Evolutionary conservation across 495 filamentous ascomycete species (phyloP), one percentile per base, ranked within the genome.

Genomic region (Tuber indicum): DNA sequence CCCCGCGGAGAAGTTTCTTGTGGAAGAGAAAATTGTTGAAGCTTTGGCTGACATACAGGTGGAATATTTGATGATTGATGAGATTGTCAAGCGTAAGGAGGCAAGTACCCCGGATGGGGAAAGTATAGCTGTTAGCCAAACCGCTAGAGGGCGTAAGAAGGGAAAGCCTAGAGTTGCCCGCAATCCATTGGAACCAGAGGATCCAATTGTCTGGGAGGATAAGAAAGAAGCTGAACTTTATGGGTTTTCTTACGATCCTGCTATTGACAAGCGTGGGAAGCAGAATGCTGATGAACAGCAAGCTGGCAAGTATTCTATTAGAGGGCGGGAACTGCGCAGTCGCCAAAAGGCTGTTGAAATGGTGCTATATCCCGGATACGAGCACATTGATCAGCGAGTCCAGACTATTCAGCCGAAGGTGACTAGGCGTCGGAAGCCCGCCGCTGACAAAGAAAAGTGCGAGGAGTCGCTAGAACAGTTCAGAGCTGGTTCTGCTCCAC

Each of bases 191-290:
- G 70, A 76, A 52, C 81, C 81, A 26, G 78, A 83, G 17, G 81
- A 83, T 41, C 78, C 47, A 39, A 49, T 83, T 8, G 72, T 77
- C 10, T 83, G 78, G 75, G 81, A 83, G 66, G 81, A 83, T 71
- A 83, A 83, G 42, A 83, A 83, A 69, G 81, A 83, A 46, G 81
- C 81, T 49, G 78, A 81, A 58, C 78, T 83, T 42, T 83, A 83
- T 46, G 81, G 77, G 49, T 82, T 79, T 72, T 77, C 74, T 19
- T 81, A 81, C 44, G 80, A 81, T 46, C 80, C 80, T n/a, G 80
- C 79, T 62, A 79, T 76, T 9, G 79, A 81, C 39, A 82, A 82
- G 76, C 81, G 81, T 14, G 81, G 81, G 42, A 78, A 76, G 71
- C 81, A 83, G 58, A 75, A 83, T 69, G 77, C 75, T 42, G 78